Percentiles rank a stretch among this genome's conserved stretches.
Evolutionary conservation across 73 alveolate species (phyloP).

Genomic region (Urostyla sp.): DNA sequence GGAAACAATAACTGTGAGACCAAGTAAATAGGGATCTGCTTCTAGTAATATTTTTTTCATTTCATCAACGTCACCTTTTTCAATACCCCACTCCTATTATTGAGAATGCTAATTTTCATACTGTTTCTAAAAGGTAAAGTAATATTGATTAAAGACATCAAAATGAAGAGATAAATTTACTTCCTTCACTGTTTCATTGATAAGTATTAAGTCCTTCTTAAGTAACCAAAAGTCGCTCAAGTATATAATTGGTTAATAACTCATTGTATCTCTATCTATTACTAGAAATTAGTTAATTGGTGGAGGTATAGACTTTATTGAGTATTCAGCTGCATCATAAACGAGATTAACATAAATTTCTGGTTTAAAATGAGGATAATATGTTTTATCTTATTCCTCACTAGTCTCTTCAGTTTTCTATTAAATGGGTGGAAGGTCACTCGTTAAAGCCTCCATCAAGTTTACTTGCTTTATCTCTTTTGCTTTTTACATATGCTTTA

Average conservation of each 20-base stretch:
- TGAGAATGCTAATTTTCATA: conserved; percentile 51
- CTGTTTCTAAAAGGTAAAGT: conserved; percentile 56
- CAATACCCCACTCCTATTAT: conserved; percentile 66
- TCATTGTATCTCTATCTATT: conserved; percentile 18
- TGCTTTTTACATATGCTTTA: conserved; percentile 49
- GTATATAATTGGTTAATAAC: conserved; percentile 59
- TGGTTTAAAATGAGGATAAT: conserved; percentile 59
- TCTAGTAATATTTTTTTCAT: conserved; percentile 85
- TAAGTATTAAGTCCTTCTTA: conserved; percentile 45
- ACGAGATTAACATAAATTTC: conserved; percentile 69
- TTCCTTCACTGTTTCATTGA: conserved; percentile 66
- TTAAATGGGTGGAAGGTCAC: conserved; percentile 23
- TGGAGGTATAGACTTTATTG: conserved; percentile 66
- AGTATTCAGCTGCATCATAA: conserved; percentile 69
- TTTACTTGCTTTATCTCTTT: conserved; percentile 20
- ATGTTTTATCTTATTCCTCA: conserved; percentile 51
- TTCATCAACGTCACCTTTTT: conserved; percentile 70
- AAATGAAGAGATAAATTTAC: conserved; percentile 63
- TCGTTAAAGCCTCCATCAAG: too few relatives aligned
- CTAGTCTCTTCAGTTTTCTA: conserved; percentile 39
- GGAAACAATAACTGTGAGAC: conserved; percentile 83
- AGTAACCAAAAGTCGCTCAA: conserved; percentile 66
- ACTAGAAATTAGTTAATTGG: conserved; percentile 54
- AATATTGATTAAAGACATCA: conserved; percentile 58
- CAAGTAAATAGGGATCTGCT: conserved; percentile 82